Evolutionary conservation across 108 stramenopile species (phyloP), one percentile per base, ranked within the genome.

Genomic region (Stephanodiscus triporus): DNA sequence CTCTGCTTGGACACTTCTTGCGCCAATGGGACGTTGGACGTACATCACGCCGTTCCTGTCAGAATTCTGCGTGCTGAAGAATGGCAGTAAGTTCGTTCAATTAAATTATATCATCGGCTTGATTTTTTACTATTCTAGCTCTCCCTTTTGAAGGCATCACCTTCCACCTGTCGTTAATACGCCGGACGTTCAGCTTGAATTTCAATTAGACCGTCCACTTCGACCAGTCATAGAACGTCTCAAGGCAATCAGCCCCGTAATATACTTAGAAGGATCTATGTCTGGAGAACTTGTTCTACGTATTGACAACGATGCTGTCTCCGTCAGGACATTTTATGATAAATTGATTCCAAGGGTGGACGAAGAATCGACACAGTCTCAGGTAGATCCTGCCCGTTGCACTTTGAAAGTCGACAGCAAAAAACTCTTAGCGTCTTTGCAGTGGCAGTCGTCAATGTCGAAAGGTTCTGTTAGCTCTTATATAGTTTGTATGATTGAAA

Each of bases 41-140:
- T 95, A 27, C 86, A 93, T 78, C 90, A 95, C 75, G 91, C 94
- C 14, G 86, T 95, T 78, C 94, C 94, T 9, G 86, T 95, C 22
- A 85, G 87, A 30, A 86, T 95, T 38, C 65, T 89, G 81, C 73
- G 90, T 23, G 83, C 68, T 17, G 76, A 72, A 20, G 94, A 95
- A 68, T 86, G 90, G 87, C 90, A 92, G 83, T 83, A 38, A 78
- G 82, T 79, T 42, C 1, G 49, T 63, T 36, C 4, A 34, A 0
- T 53, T 63, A 1, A 54, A 54, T 23, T 17, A 26, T 53, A 32
- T 51, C 13, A 27, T 27, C 19, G n/a, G 1, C 22, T 24, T 67
- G 38, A 26, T 72, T 59, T 19, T 50, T 29, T 19, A 3, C 37
- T 27, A 19, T 73, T 53, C 60, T 24, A 11, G 60, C 20, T 68